Evolutionary conservation across 1,284 basidiomycete genomes (phyloP).

Genomic region (Ustilago sp.): DNA sequence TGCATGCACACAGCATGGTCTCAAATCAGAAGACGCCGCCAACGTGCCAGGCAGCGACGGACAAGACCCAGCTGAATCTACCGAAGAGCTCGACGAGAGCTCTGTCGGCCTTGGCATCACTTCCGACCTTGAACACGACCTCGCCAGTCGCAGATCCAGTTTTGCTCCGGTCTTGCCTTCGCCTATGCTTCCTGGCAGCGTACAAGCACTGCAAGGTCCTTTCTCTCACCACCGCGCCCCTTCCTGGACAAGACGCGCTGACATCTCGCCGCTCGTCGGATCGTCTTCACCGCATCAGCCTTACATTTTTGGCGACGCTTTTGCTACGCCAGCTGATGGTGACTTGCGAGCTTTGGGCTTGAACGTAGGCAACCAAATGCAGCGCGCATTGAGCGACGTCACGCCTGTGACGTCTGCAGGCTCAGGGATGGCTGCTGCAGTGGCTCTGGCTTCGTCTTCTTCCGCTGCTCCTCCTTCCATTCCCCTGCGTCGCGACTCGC

Average conservation of each 20-base stretch:
- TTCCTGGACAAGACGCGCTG: slow-evolving; percentile 45
- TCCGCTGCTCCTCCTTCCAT: slow-evolving; percentile 12
- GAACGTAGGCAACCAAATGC: slow-evolving; percentile 16
- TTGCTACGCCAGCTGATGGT: slow-evolving; percentile 1
- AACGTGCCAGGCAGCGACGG: background rate
- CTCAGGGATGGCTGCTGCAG: slow-evolving; percentile 12
- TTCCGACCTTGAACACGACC: slow-evolving; percentile 32
- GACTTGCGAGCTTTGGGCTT: slow-evolving; percentile 16
- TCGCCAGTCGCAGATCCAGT: slow-evolving; percentile 31
- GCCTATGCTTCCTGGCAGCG: slow-evolving; percentile 14
- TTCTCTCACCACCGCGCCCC: slow-evolving; percentile 55
- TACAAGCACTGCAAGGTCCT: slow-evolving; percentile 35
- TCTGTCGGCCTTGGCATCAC: slow-evolving; percentile 50
- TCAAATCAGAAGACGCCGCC: slow-evolving; percentile 12
- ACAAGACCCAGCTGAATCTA: slow-evolving; percentile 14
- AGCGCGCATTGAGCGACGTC: slow-evolving; percentile 35
- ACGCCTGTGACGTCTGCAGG: slow-evolving; percentile 21
- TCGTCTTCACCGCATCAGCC: slow-evolving; percentile 4
- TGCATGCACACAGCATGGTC: slow-evolving; percentile 23
- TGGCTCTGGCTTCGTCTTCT: slow-evolving; percentile 16
- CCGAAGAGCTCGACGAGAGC: slow-evolving; percentile 44
- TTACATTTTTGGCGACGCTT: background rate
- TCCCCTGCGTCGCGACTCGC: slow-evolving; percentile 41
- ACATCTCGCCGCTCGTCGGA: slow-evolving; percentile 20
- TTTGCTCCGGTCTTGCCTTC: slow-evolving; percentile 26